phyloP scores from a whole-genome alignment of 31 red algal species.

The Asparagopsis taxiformis region DNA sequence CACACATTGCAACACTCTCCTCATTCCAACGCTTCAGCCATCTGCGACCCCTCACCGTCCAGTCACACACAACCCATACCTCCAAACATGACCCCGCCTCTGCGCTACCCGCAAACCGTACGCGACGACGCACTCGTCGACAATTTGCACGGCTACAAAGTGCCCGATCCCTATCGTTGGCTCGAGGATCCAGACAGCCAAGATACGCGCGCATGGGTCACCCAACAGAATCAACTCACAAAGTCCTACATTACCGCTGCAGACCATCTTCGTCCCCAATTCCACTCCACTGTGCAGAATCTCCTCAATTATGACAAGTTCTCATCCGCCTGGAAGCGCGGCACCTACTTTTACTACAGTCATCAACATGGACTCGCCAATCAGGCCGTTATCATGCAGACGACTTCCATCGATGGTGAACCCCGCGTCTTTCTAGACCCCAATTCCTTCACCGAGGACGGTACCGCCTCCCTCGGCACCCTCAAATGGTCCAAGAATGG shows the following conservation, averaged over 20 bases:
- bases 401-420: constrained; percentile 15
- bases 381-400: constrained; percentile 22
- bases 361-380: constrained; percentile 27
- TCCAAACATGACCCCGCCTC: constrained; percentile 3
- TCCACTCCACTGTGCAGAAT: constrained; percentile 12
- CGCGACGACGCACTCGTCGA: too few species aligned
- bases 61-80: too few species aligned
- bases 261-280: not conserved
- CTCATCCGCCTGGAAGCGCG: constrained; percentile 11
- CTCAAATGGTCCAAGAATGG: constrained; percentile 13
- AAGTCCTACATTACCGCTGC: constrained; percentile 6
- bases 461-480: constrained; percentile 10
- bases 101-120: not conserved
- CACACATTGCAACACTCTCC: too few species aligned
- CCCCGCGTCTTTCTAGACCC: constrained; percentile 28
- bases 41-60: too few species aligned
- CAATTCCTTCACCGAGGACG: constrained; percentile 36
- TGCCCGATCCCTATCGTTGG: constrained; percentile 45
- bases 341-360: constrained; percentile 11
- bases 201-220: constrained; percentile 32
- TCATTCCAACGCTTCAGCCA: too few species aligned
- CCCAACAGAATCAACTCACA: constrained; percentile 22
- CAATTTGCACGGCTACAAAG: constrained; percentile 7
- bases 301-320: constrained; percentile 20
- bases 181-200: constrained; percentile 21